These are phyloP conservation scores for Laguncularia racemosa DNA, from an alignment of 345 rosid genomes.

Conservation along the genomic window DNA sequence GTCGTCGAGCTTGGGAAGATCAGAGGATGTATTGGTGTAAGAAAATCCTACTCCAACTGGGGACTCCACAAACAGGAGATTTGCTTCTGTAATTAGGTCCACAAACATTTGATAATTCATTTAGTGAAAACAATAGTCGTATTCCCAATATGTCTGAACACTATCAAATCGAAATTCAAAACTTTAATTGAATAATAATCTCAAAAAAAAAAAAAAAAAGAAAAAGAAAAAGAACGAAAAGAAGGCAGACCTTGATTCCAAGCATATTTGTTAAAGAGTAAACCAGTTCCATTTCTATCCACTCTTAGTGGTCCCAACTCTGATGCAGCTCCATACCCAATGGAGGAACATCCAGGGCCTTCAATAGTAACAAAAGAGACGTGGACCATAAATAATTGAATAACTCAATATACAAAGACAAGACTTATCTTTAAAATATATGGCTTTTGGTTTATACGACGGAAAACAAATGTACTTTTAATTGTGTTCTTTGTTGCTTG, in stretches of 20 bases:
- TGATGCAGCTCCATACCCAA: conserved; percentile 60
- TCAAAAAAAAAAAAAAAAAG: background rate
- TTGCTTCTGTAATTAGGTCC: conserved; percentile 33
- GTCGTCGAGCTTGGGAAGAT: conserved; percentile 39
- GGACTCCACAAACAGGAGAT: conserved; percentile 58
- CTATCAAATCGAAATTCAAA: background rate
- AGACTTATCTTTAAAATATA: background rate
- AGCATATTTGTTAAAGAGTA: conserved; percentile 37
- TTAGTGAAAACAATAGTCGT: background rate
- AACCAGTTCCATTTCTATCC: conserved; percentile 32
- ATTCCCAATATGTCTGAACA: background rate
- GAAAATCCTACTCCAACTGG: conserved; percentile 70
- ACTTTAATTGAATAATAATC: background rate
- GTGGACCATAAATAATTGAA: too few relatives aligned
- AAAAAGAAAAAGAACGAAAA: too few relatives aligned
- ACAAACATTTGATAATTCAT: background rate
- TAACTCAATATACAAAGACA: too few relatives aligned
- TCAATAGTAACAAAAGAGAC: background rate
- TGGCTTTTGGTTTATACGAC: background rate
- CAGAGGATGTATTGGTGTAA: conserved; percentile 54
- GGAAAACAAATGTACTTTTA: background rate
- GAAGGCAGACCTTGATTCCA: conserved; percentile 46
- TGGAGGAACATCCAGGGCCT: conserved; percentile 70
- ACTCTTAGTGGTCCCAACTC: conserved; percentile 58
- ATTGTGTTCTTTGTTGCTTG: too few relatives aligned